Evolutionary conservation across 345 rosid species (phyloP).

Genomic region (Dovyalis caffra): DNA sequence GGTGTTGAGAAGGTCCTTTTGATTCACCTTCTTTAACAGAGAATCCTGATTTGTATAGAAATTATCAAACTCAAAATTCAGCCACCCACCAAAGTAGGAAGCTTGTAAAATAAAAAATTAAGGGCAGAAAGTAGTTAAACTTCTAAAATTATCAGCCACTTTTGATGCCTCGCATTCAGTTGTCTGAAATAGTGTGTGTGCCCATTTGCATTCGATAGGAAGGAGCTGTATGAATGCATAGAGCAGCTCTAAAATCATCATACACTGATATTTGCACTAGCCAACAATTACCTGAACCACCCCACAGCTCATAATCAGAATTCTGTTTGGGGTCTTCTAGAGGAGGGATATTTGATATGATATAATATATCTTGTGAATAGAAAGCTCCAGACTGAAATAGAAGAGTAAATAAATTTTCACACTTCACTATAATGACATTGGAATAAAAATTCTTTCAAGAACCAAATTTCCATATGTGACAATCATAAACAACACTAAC

Average conservation of each 20-base stretch:
- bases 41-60: conserved; percentile 22
- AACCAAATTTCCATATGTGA: too few relatives aligned
- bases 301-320: conserved; percentile 70
- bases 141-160: not conserved
- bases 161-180: not conserved
- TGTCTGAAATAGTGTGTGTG: not conserved
- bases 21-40: conserved; percentile 18
- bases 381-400: conserved; percentile 52
- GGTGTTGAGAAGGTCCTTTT: conserved; percentile 14
- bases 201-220: not conserved
- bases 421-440: not conserved
- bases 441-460: not conserved
- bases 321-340: conserved; percentile 39
- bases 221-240: not conserved
- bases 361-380: conserved; percentile 50
- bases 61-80: conserved; percentile 1
- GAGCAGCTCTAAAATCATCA: not conserved
- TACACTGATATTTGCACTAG: not conserved
- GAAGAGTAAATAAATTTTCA: not conserved
- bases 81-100: not conserved
- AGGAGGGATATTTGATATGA: conserved; percentile 57
- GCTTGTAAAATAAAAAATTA: not conserved
- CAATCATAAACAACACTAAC: conserved; percentile 30
- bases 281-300: conserved; percentile 62
- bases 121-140: not conserved